Base-by-base conservation (phyloP, 768 basidiomycete species). In the Crassisporium funariophilum region DNA sequence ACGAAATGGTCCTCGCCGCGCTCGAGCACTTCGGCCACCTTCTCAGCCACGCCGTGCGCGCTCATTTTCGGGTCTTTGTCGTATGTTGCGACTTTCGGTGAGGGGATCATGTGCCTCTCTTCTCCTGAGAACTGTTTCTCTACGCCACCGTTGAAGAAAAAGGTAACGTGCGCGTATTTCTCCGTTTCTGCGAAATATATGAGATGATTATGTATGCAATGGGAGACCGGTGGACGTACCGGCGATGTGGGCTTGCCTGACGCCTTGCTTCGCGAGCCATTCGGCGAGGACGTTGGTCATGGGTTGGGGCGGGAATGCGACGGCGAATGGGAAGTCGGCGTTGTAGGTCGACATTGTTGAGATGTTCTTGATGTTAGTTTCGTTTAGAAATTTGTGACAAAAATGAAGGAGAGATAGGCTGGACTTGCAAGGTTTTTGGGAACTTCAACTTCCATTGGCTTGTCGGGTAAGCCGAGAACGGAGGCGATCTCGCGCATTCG, bases 111-210 rank as follows among this genome's bases (percentile, higher is more conserved):
- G 63, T 84, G 76, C 12, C 95, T 76, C 55, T 90, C 87, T 62
- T 97, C 95, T 24, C 73, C 66, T 11, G 79, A 74, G 67, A 90
- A 98, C 59, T 95, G 90, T 63, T 93, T 90, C 74, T 97, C 95
- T 21, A 93, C 84, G 46, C 94, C 94, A 11, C 94, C 95, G 67
- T 95, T 97, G 80, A 97, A 95, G 80, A 95, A 97, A 77, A 97
- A 95, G 0, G 94, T 98, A 45, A 98, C 91, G 62, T 98, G 94
- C 2, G 93, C 93, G 66, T 95, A 98, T 70, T 98, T 95, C 65
- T 95, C 94, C n/a, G 94, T 95, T 66, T 97, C 94, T 80, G 60
- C 20, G 13, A 13, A 31, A n/a, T n/a, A n/a, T n/a, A n/a, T n/a
- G n/a, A 16, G 33, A 39, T 37, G 34, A 41, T 41, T 44, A 52